These are phyloP conservation scores for Wallacemonas sp. DNA, from an alignment of 208 protist species.

Conservation along the genomic window DNA sequence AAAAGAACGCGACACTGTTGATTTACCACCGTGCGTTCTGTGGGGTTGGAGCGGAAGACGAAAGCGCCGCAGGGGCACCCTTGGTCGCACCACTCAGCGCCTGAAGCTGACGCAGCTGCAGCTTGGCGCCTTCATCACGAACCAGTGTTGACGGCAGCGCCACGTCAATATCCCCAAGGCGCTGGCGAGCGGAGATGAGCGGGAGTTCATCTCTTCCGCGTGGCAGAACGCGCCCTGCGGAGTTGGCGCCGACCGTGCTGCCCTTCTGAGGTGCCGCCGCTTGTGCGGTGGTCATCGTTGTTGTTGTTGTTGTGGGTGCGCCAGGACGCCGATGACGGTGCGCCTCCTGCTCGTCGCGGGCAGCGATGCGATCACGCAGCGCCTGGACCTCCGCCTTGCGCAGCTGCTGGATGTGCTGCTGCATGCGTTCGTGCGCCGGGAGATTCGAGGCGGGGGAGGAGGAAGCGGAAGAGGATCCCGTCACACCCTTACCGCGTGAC, in stretches of 20 bases:
- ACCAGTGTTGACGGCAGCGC: slow-evolving; percentile 47
- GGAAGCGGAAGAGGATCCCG: neutral
- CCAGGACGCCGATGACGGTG: slow-evolving; percentile 18
- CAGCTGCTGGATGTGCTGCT: slow-evolving; percentile 9
- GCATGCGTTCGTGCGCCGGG: slow-evolving; percentile 28
- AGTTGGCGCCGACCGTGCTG: neutral
- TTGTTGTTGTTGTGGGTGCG: neutral
- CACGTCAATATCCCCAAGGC: slow-evolving; percentile 55
- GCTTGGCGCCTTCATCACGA: slow-evolving; percentile 30
- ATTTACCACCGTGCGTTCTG: neutral
- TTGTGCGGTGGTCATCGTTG: neutral
- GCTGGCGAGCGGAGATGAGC: slow-evolving; percentile 37
- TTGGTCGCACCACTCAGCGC: slow-evolving; percentile 13
- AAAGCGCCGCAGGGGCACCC: slow-evolving; percentile 1
- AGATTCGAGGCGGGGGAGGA: neutral
- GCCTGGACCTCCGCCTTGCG: slow-evolving; percentile 15
- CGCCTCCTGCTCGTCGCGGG: slow-evolving; percentile 21
- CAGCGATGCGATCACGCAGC: slow-evolving; percentile 8
- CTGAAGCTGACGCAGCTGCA: slow-evolving; percentile 48
- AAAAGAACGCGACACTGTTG: too few relatives aligned
- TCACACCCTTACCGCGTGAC: too few relatives aligned
- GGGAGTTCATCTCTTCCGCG: slow-evolving; percentile 24
- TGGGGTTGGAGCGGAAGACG: neutral
- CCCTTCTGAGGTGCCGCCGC: too few relatives aligned
- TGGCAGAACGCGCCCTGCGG: slow-evolving; percentile 17